A percentile compares a stretch with the other conserved stretches of the same genome.
phyloP scores from a whole-genome alignment of 805 yeast genomes.

The Ogataea methylovora region DNA sequence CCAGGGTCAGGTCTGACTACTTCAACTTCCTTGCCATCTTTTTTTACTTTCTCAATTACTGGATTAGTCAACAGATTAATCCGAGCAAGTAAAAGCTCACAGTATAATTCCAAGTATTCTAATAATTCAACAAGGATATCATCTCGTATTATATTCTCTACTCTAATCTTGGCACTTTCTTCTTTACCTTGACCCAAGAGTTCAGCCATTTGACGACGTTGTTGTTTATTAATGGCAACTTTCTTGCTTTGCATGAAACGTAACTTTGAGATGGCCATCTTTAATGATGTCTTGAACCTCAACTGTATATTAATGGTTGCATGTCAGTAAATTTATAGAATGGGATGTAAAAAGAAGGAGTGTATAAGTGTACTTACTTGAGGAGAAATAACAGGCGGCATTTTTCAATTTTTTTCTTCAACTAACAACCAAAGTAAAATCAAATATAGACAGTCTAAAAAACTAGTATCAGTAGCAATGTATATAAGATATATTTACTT shows the following conservation, averaged over 20 bases:
- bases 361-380: constrained; percentile 15
- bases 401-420: constrained; percentile 2
- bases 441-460: no score
- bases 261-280: constrained; percentile 66
- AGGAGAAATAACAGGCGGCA: constrained; percentile 21
- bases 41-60: background rate
- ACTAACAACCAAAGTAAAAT: no score
- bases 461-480: no score
- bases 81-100: constrained; percentile 75
- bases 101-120: constrained; percentile 73
- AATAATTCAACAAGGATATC: constrained; percentile 74
- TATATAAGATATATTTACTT: no score
- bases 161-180: constrained; percentile 74
- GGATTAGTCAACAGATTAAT: constrained; percentile 47
- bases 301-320: background rate
- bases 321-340: background rate
- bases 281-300: constrained; percentile 32
- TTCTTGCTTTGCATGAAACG: constrained; percentile 70
- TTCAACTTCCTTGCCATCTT: background rate
- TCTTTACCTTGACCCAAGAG: constrained; percentile 64
- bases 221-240: constrained; percentile 67
- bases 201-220: constrained; percentile 64
- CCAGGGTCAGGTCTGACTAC: constrained; percentile 40
- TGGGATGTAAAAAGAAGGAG: background rate
- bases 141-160: constrained; percentile 77